Base-by-base conservation (phyloP, 73 alveolate genomes). In the Durusdinium trenchii region DNA sequence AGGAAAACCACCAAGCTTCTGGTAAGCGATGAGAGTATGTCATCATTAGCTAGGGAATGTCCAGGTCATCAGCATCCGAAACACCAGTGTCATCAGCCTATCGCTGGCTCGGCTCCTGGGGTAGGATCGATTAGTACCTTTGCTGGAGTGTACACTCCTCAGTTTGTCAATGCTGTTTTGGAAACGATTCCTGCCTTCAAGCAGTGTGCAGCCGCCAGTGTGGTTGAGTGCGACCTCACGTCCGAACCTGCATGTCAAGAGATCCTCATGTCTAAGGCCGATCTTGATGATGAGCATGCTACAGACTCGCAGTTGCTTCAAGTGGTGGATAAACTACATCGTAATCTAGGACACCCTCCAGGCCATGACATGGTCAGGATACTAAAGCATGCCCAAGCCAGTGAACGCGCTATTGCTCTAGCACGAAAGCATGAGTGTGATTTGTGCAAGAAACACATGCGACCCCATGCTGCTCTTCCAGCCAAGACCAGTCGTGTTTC, bases 331-430 rank as follows among this genome's bases (percentile, higher is more conserved):
- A 14, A 32, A 43, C 32, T 81, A 32, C 91, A 81, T 48, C 20
- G 69, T 1, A 81, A 81, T 47, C 45, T 81, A 32, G 91, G 91
- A 18, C 91, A 81, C n/a, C 91, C 91, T 10, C 48, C 91, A 45
- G n/a, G 32, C 6, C 45, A 32, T 47, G 91, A 45, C 47, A 5
- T 81, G 52, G 45, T 45, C 47, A 42, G 91, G 45, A 48, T 81
- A 6, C 6, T 81, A 32, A 81, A 81, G 47, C 91, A 81, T 48
- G 91, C 50, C 45, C 71, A 48, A 36, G 91, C 91, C 45, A 47
- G 71, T n/a, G 71, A 81, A 1, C 46, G 48, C 9, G 91, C 91
- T 48, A 81, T 81, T 30, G n/a, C 45, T 45, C 64, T 81, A 9
- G 91, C 71, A 12, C 42, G n/a, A 23, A 14, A 81, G 91, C 45